These are phyloP conservation scores for Cenchrus fungigraminus DNA, from an alignment of 176 grass and related monocot genomes.

Conservation along the genomic window DNA sequence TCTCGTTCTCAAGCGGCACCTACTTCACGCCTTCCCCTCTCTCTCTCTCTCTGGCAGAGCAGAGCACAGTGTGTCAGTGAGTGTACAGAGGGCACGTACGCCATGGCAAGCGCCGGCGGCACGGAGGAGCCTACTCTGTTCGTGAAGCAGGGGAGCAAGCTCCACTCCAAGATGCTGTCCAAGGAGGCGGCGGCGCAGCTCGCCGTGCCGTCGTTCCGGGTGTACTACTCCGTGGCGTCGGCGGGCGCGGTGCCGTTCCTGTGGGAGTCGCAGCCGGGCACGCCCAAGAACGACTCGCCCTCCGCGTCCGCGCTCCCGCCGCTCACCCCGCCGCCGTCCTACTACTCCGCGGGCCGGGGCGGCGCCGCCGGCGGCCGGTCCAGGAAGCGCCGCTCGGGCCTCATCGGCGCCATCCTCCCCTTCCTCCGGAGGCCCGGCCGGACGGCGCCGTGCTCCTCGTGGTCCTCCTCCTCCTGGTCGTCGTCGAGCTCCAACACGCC, in stretches of 20 bases:
- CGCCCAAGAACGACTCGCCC: constrained; percentile 52
- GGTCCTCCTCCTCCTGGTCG: constrained; percentile 18
- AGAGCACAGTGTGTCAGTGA: not conserved
- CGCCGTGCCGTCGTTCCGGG: constrained; percentile 58
- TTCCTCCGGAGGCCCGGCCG: constrained; percentile 28
- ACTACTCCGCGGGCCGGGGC: constrained; percentile 24
- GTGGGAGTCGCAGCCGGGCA: constrained; percentile 65
- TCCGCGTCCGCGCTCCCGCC: constrained; percentile 42
- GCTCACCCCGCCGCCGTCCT: constrained; percentile 64
- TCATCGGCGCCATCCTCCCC: constrained; percentile 19
- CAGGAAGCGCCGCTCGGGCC: not conserved
- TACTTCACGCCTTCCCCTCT: constrained; percentile 27
- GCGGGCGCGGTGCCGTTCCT: constrained; percentile 57
- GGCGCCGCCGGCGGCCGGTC: not conserved
- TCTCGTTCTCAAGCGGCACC: constrained; percentile 36
- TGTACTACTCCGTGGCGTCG: constrained; percentile 58
- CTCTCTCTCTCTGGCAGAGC: not conserved
- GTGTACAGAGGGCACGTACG: constrained; percentile 1
- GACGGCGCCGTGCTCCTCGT: constrained; percentile 15
- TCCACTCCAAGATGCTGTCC: constrained; percentile 57
- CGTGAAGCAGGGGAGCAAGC: constrained; percentile 39
- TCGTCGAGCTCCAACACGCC: constrained; percentile 21
- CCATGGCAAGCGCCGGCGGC: constrained; percentile 40
- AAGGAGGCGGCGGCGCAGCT: constrained; percentile 50
- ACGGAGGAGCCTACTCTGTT: not conserved